Percentiles rank a stretch among this genome's conserved stretches.
Evolutionary conservation across 352 stramenopile species (phyloP).

Genomic region (Phytophthora sojae): DNA sequence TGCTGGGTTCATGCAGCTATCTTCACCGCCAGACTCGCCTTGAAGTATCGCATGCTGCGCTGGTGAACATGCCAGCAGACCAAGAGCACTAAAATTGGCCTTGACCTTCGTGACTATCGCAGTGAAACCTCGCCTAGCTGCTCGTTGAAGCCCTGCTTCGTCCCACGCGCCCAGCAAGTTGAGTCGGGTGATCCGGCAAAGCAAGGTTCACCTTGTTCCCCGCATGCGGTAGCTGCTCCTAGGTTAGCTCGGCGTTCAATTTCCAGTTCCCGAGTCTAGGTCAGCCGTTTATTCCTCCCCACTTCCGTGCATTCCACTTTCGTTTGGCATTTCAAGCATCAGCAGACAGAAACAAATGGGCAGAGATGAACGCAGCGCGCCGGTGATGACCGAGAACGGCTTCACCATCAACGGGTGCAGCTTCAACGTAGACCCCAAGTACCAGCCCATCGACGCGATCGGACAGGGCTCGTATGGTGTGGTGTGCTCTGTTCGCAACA

Average conservation of each 20-base stretch:
- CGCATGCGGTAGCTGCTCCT: slow-evolving; percentile 36
- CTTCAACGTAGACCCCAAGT: slow-evolving; percentile 86
- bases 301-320: neutral
- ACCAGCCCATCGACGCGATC: slow-evolving; percentile 88
- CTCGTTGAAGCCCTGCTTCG: slow-evolving; percentile 19
- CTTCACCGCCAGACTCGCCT: slow-evolving; percentile 20
- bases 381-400: slow-evolving; percentile 71
- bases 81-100: slow-evolving; percentile 42
- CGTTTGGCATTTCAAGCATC: neutral
- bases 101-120: slow-evolving; percentile 14
- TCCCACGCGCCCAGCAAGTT: slow-evolving; percentile 23
- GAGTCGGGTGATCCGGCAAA: slow-evolving; percentile 31
- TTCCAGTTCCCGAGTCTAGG: slow-evolving; percentile 1
- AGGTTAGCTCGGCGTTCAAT: slow-evolving; percentile 7
- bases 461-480: slow-evolving; percentile 95
- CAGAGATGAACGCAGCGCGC: slow-evolving; percentile 66
- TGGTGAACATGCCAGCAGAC: slow-evolving; percentile 33
- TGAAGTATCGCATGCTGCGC: slow-evolving; percentile 35
- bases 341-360: slow-evolving; percentile 42
- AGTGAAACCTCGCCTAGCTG: slow-evolving; percentile 24
- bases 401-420: slow-evolving; percentile 87
- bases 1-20: slow-evolving; percentile 12
- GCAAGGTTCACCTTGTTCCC: slow-evolving; percentile 43
- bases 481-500: slow-evolving; percentile 90
- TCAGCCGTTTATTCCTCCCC: neutral